A percentile compares a stretch with the other conserved stretches of the same genome.
These are phyloP conservation scores for Triticum turgidum DNA, from an alignment of 176 grass and related monocot genomes.

Conservation along the genomic window DNA sequence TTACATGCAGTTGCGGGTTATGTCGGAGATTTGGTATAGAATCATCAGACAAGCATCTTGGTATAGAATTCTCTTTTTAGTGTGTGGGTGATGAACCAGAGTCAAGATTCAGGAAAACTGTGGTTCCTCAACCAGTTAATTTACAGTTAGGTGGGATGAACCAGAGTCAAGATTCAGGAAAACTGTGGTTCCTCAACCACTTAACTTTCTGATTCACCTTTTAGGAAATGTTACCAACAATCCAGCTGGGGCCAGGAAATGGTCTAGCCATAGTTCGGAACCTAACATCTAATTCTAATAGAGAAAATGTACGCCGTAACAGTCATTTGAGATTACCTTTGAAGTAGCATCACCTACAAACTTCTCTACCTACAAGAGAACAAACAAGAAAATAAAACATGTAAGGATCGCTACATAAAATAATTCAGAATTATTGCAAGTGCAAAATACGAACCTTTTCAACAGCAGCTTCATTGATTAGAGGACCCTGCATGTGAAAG, in stretches of 20 bases:
- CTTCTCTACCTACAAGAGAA: slow-evolving; percentile 76
- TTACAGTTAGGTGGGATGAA: not conserved
- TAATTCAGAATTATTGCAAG: not conserved
- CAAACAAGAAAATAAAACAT: slow-evolving; percentile 26
- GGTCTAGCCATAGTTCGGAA: not conserved
- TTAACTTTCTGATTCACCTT: not conserved
- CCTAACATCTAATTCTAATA: not conserved
- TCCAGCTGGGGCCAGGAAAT: not conserved
- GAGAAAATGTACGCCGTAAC: not conserved
- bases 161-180: not conserved
- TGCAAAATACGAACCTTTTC: slow-evolving; percentile 55
- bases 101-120: not conserved
- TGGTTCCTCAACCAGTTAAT: not conserved
- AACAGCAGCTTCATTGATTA: slow-evolving; percentile 91
- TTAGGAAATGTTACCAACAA: not conserved
- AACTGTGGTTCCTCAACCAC: not conserved
- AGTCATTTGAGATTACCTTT: slow-evolving; percentile 65
- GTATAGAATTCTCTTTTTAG: not conserved
- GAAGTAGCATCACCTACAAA: slow-evolving; percentile 74
- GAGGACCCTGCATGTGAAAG: slow-evolving; percentile 72
- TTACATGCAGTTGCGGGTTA: slow-evolving; percentile 13
- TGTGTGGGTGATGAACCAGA: not conserved
- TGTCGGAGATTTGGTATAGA: not conserved
- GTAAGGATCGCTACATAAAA: slow-evolving; percentile 1
- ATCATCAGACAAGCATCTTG: slow-evolving; percentile 2